Evolutionary conservation across 345 rosid species (phyloP), one percentile per base, ranked within the genome.

Genomic region (Brassica incana): DNA sequence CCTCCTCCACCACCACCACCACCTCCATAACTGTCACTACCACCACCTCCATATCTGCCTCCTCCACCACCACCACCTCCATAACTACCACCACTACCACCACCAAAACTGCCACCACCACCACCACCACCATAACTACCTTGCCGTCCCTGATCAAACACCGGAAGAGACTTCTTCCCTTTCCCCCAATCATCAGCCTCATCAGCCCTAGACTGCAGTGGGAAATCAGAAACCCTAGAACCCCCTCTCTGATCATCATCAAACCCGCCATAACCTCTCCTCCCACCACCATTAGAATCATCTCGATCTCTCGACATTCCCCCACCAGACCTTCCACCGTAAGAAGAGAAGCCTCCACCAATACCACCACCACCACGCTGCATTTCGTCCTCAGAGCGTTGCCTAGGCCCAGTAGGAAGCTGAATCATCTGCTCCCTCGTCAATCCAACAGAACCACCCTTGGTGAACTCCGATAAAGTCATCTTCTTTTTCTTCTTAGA

Each of bases 381-480:
- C 96, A 90, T 87, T 86, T 91, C 99, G 33, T 95, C 98, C 1
- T 89, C 85, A 52, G 97, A 88, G 16, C 98, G 94, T 71, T 95
- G 93, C 70, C 87, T 92, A 27, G 99, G 99, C n/a, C 97, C 92
- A 12, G 97, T 93, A 5, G 98, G 99, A 20, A 96, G 95, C 73
- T 86, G 87, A 72, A 85, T 72, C 91, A 90, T 90, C 88, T 93
- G 97, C 4, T 89, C 91, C 10, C 85, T 90, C 5, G 97, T 93
- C 77, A 93, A 82, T 35, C 94, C 89, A 63, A 12, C 64, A 69
- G 75, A 72, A 5, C 69, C 40, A 2, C 77, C 86, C 74, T 36
- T 74, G 2, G 15, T 43, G 67, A 96, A 93, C 84, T 89, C 95
- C 1, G 79, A 84, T 2, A 95, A 45, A 91, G 84, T 89, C 97